Percentiles rank a stretch among this genome's conserved stretches.
Evolutionary conservation across 352 stramenopile genomes (phyloP).

Genomic region (Thraustotheca clavata): DNA sequence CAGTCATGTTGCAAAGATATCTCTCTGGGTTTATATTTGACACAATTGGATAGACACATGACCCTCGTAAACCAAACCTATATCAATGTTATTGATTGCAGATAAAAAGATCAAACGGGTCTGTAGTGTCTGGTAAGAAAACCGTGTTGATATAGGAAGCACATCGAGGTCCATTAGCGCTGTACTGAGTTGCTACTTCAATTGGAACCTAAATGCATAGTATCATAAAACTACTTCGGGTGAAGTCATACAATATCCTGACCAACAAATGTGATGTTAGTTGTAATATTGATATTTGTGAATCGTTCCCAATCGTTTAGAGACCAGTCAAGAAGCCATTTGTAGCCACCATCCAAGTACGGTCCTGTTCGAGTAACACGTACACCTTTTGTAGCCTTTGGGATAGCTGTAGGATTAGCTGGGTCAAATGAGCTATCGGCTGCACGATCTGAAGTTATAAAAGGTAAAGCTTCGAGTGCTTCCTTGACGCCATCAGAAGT

Average conservation of each 20-base stretch:
- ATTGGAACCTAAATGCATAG: constrained; percentile 29
- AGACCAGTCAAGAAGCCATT: constrained; percentile 61
- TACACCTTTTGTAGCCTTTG: constrained; percentile 43
- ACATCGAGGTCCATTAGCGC: constrained; percentile 39
- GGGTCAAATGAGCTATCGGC: constrained; percentile 28
- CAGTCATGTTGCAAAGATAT: too few species aligned
- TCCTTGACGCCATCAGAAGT: constrained; percentile 60
- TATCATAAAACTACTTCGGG: background rate
- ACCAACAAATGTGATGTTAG: constrained; percentile 45
- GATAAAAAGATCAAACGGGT: constrained; percentile 18
- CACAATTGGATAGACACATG: constrained; percentile 55
- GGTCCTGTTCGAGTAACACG: constrained; percentile 56
- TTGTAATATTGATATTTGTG: constrained; percentile 49
- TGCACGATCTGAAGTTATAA: constrained; percentile 59
- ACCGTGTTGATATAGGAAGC: constrained; percentile 36
- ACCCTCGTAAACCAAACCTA: constrained; percentile 39
- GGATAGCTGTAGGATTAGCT: background rate
- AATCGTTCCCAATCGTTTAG: constrained; percentile 67
- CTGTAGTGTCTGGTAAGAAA: constrained; percentile 38
- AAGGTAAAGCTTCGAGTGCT: constrained; percentile 52
- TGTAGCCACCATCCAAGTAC: constrained; percentile 60
- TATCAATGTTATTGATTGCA: background rate
- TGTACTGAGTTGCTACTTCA: constrained; percentile 41
- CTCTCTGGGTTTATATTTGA: constrained; percentile 55
- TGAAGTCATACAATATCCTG: constrained; percentile 37